Percentiles rank a stretch among this genome's conserved stretches.
phyloP scores from a whole-genome alignment of 225 moss, liverwort and hornwort species.

The Polytrichum formosum region DNA sequence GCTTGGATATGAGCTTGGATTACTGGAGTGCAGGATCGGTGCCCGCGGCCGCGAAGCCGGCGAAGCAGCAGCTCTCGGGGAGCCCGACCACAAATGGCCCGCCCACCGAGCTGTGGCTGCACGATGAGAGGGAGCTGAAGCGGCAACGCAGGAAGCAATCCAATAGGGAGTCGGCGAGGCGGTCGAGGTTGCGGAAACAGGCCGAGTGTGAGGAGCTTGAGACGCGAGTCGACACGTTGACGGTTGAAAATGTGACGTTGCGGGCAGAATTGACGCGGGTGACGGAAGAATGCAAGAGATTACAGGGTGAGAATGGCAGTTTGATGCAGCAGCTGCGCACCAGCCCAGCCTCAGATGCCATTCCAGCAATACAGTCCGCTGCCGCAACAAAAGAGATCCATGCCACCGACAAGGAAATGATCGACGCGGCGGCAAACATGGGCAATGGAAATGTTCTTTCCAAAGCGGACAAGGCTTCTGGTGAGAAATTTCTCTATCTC shows the following conservation, averaged over 20 bases:
- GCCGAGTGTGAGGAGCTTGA: conserved; percentile 92
- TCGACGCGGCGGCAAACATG: conserved; percentile 31
- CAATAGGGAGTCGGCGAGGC: conserved; percentile 85
- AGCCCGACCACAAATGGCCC: conserved; percentile 53
- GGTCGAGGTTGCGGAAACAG: conserved; percentile 82
- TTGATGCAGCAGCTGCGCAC: conserved; percentile 44
- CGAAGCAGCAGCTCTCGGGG: conserved; percentile 48
- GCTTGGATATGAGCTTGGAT: conserved; percentile 70
- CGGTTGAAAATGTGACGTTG: conserved; percentile 74
- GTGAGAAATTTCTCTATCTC: conserved; percentile 16
- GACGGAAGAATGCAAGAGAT: conserved; percentile 80
- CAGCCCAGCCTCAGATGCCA: conserved; percentile 23
- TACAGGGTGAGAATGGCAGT: conserved; percentile 59
- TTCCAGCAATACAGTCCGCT: conserved; percentile 4
- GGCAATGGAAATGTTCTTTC: conserved; percentile 35
- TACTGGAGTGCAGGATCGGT: conserved; percentile 64
- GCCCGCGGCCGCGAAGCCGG: conserved; percentile 38
- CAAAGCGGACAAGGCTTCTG: conserved; percentile 41
- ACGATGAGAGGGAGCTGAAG: conserved; percentile 90
- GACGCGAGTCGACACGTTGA: conserved; percentile 73
- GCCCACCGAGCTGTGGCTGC: conserved; percentile 55
- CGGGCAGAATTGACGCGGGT: conserved; percentile 64
- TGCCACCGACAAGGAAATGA: conserved; percentile 23
- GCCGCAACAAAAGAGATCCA: conserved; percentile 13
- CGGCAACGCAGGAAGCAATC: conserved; percentile 91